phyloP scores from a whole-genome alignment of 2,329 filamentous ascomycete species.

The Thielaviopsis cerberus region DNA sequence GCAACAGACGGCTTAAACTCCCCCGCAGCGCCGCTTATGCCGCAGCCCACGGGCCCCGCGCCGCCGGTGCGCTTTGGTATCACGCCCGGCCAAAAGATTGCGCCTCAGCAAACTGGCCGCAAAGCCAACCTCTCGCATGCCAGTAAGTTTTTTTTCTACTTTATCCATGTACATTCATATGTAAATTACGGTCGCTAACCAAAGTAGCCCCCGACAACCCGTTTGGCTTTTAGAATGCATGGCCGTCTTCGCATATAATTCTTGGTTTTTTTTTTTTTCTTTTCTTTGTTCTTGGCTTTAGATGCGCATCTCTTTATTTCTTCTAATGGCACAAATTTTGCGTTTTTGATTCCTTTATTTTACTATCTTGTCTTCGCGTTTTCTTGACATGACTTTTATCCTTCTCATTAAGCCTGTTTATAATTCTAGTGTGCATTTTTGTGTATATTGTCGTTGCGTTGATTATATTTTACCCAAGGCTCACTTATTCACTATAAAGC shows the following conservation, averaged over 20 bases:
- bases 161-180: too few species aligned
- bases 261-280: neutral
- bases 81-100: slow-evolving; percentile 52
- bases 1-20: too few species aligned
- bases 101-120: slow-evolving; percentile 70
- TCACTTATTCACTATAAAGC: neutral
- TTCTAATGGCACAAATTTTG: neutral
- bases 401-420: neutral
- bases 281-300: slow-evolving; percentile 3
- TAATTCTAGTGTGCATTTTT: neutral
- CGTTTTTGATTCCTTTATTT: neutral
- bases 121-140: slow-evolving; percentile 84
- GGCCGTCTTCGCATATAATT: slow-evolving; percentile 5
- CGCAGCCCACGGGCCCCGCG: slow-evolving; percentile 43
- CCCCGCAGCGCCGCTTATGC: slow-evolving; percentile 8
- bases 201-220: slow-evolving; percentile 33
- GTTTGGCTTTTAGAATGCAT: slow-evolving; percentile 27
- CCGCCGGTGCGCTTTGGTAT: slow-evolving; percentile 83
- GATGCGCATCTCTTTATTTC: slow-evolving; percentile 7
- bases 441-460: neutral
- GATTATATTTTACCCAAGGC: neutral
- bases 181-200: neutral
- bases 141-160: slow-evolving; percentile 51
- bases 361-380: neutral
- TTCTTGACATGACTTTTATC: neutral